Evolutionary conservation across 2,329 filamentous ascomycete species (phyloP).

Genomic region (Sclerotinia borealis): DNA sequence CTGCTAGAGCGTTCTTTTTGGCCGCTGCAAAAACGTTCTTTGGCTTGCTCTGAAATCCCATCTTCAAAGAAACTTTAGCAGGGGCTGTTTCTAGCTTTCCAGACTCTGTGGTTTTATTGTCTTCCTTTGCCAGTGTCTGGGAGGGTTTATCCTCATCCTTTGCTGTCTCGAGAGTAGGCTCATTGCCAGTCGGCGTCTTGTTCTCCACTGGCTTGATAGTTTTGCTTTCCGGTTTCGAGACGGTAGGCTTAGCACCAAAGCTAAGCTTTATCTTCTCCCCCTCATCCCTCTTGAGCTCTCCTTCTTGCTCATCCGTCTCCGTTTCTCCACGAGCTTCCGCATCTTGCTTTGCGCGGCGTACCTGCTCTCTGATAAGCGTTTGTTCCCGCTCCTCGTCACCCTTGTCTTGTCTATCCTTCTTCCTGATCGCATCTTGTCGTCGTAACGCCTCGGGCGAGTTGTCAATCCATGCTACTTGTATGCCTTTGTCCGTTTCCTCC

Average conservation of each 20-base stretch:
- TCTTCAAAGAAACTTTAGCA: constrained; percentile 56
- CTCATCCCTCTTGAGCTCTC: constrained; percentile 53
- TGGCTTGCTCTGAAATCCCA: constrained; percentile 56
- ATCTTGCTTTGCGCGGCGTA: constrained; percentile 64
- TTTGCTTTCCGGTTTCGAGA: constrained; percentile 18
- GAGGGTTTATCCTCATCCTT: background rate
- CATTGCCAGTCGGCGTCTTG: background rate
- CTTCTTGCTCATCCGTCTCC: constrained; percentile 39
- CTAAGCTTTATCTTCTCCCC: constrained; percentile 72
- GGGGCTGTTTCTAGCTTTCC: constrained; percentile 10
- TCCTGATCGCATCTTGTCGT: constrained; percentile 71
- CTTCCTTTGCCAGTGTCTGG: background rate
- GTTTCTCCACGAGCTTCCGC: constrained; percentile 41
- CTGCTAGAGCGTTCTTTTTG: constrained; percentile 65
- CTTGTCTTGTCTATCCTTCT: constrained; percentile 80
- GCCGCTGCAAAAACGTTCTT: constrained; percentile 69
- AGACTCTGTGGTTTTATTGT: background rate
- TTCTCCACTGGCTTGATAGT: background rate
- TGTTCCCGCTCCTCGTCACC: constrained; percentile 89
- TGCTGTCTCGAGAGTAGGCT: background rate
- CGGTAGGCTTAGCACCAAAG: constrained; percentile 44
- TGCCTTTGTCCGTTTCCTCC: constrained; percentile 80
- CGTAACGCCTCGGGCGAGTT: constrained; percentile 80
- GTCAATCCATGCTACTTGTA: constrained; percentile 88
- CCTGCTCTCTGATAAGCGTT: constrained; percentile 75